phyloP scores from a whole-genome alignment of 2,329 filamentous ascomycete genomes.

The Talaromyces sp. region DNA sequence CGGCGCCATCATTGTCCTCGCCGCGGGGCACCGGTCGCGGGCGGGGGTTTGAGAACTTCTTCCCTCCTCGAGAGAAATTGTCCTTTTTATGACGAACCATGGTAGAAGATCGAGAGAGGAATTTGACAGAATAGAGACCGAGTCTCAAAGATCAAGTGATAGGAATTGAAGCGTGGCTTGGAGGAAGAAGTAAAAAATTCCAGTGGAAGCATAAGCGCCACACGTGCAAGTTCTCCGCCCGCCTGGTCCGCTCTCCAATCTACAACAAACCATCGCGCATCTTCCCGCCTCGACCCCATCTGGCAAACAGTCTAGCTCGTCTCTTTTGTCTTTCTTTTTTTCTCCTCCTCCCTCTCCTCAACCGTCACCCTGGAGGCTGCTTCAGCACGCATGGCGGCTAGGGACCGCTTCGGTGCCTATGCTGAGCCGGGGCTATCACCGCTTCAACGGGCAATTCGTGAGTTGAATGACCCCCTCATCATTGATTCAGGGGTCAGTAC shows the following conservation, averaged over 20 bases:
- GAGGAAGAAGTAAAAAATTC: conserved; percentile 13
- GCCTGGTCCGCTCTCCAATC: conserved; percentile 16
- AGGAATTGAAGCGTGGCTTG: neutral
- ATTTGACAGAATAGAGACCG: too few relatives aligned
- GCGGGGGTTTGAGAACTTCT: conserved; percentile 67
- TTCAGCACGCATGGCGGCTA: conserved; percentile 90
- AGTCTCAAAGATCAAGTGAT: too few relatives aligned
- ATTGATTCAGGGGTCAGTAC: neutral
- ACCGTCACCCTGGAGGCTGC: conserved; percentile 78
- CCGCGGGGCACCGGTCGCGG: conserved; percentile 53
- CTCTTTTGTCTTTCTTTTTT: conserved; percentile 6
- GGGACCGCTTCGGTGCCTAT: conserved; percentile 88
- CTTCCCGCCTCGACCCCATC: conserved; percentile 10
- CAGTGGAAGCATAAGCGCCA: conserved; percentile 26
- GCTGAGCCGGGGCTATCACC: conserved; percentile 78
- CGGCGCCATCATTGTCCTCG: conserved; percentile 43
- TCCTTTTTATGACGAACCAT: conserved; percentile 99
- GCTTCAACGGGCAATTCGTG: conserved; percentile 88
- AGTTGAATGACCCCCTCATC: conserved; percentile 31
- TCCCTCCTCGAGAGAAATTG: conserved; percentile 69
- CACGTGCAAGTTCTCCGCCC: conserved; percentile 32
- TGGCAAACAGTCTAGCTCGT: neutral
- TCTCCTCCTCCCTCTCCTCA: conserved; percentile 1
- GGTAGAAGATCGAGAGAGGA: neutral
- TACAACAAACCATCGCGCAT: conserved; percentile 17